These are phyloP conservation scores for Sambucus nigra DNA, from an alignment of 129 eudicot genomes.

Conservation along the genomic window DNA sequence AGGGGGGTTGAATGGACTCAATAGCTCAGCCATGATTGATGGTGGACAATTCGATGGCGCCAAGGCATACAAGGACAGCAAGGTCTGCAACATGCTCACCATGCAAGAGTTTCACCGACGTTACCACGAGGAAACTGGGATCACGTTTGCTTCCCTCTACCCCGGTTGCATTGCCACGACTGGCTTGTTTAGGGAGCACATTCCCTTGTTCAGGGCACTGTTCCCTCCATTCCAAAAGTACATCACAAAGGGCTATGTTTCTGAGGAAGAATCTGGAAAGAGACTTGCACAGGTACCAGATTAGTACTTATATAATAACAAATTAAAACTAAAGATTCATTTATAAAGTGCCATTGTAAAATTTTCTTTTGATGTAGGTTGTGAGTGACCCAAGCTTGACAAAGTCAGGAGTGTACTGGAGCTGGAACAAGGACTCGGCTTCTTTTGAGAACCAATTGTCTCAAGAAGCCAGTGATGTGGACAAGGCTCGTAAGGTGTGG, in stretches of 20 bases:
- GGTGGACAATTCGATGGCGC: constrained; percentile 76
- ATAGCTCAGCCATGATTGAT: constrained; percentile 80
- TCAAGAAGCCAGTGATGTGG: constrained; percentile 71
- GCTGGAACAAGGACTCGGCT: constrained; percentile 89
- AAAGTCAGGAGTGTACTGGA: constrained; percentile 92
- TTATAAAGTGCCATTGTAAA: not conserved
- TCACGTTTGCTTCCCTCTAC: constrained; percentile 74
- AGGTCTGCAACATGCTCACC: constrained; percentile 81
- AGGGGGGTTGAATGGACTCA: constrained; percentile 58
- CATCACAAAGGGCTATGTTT: constrained; percentile 78
- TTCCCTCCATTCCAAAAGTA: constrained; percentile 91
- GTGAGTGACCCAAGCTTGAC: constrained; percentile 90
- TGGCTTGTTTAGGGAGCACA: constrained; percentile 84
- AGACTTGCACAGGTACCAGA: constrained; percentile 85
- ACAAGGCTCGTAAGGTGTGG: constrained; percentile 83
- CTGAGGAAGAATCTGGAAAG: constrained; percentile 80
- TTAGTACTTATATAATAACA: not conserved
- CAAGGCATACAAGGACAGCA: constrained; percentile 82
- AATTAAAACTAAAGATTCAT: not conserved
- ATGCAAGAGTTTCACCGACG: constrained; percentile 94
- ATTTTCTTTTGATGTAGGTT: constrained; percentile 32
- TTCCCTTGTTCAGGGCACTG: constrained; percentile 61
- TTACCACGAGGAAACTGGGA: constrained; percentile 83
- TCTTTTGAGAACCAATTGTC: constrained; percentile 89
- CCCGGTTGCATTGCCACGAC: constrained; percentile 93